phyloP scores from a whole-genome alignment of 768 basidiomycete genomes.

The Leccinum variicolor region DNA sequence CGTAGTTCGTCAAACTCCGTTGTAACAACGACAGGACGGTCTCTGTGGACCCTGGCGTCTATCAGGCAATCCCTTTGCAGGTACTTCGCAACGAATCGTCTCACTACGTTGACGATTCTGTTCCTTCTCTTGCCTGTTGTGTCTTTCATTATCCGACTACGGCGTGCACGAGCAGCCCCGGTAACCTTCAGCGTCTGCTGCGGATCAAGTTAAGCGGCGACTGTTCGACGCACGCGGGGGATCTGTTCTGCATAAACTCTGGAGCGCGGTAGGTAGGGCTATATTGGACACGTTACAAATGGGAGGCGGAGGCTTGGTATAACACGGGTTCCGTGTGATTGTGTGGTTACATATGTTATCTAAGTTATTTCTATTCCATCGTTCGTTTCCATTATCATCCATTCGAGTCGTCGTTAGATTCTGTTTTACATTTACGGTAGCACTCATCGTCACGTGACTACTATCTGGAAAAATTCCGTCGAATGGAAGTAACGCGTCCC shows the following conservation, averaged over 20 bases:
- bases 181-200: slow-evolving; percentile 38
- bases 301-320: slow-evolving; percentile 75
- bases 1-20: slow-evolving; percentile 11
- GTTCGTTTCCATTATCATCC: neutral
- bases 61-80: slow-evolving; percentile 47
- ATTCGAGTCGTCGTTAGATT: neutral
- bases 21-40: slow-evolving; percentile 14
- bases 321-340: slow-evolving; percentile 4
- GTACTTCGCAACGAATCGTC: slow-evolving; percentile 45
- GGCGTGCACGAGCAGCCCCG: slow-evolving; percentile 35
- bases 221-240: slow-evolving; percentile 41
- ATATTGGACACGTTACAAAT: slow-evolving; percentile 68
- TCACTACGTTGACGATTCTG: slow-evolving; percentile 44
- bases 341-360: neutral
- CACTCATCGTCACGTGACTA: slow-evolving; percentile 16
- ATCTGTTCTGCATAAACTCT: slow-evolving; percentile 40
- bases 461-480: slow-evolving; percentile 6
- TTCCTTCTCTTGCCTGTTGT: slow-evolving; percentile 41
- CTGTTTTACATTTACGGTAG: neutral
- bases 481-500: neutral
- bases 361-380: slow-evolving; percentile 12
- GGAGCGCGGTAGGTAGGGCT: slow-evolving; percentile 50
- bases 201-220: slow-evolving; percentile 55
- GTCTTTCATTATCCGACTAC: slow-evolving; percentile 49
- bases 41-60: slow-evolving; percentile 35